Evolutionary conservation across 2,329 filamentous ascomycete species (phyloP).

Genomic region (Chaetomiaceae sp.): DNA sequence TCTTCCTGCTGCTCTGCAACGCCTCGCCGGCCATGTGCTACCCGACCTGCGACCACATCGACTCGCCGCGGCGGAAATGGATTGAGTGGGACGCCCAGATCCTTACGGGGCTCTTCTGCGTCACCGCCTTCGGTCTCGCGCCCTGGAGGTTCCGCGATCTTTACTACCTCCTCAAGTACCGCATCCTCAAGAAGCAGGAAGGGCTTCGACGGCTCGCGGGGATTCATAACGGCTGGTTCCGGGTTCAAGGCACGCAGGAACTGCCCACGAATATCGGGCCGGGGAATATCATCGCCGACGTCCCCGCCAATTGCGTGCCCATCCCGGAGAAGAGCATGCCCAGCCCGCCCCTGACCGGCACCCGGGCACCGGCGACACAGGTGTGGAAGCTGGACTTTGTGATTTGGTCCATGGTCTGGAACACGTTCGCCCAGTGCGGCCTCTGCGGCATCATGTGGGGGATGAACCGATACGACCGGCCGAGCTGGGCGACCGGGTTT

Average conservation of each 20-base stretch:
- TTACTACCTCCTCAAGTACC: constrained; percentile 66
- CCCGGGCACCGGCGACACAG: constrained; percentile 61
- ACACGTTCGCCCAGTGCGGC: constrained; percentile 71
- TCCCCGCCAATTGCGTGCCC: constrained; percentile 50
- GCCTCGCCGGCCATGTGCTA: constrained; percentile 69
- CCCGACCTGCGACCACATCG: constrained; percentile 64
- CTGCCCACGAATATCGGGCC: constrained; percentile 53
- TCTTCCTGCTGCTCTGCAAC: constrained; percentile 79
- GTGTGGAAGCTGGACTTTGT: constrained; percentile 77
- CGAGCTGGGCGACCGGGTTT: constrained; percentile 73
- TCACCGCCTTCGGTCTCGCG: constrained; percentile 77
- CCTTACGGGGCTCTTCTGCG: constrained; percentile 78
- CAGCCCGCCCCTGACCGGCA: constrained; percentile 64
- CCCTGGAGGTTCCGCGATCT: constrained; percentile 82
- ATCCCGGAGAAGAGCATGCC: constrained; percentile 61
- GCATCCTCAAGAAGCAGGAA: constrained; percentile 47
- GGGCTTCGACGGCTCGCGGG: constrained; percentile 67
- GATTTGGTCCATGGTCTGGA: constrained; percentile 72
- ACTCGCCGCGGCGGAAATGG: constrained; percentile 76
- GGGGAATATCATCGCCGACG: constrained; percentile 40
- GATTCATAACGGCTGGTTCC: constrained; percentile 72
- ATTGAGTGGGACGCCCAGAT: constrained; percentile 83
- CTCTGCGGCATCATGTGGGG: constrained; percentile 82
- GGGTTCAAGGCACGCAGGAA: constrained; percentile 61
- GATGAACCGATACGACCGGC: constrained; percentile 66